A percentile compares a stretch with the other conserved stretches of the same genome.
Evolutionary conservation across 2,329 filamentous ascomycete genomes (phyloP).

Genomic region (Talaromyces atroroseus): DNA sequence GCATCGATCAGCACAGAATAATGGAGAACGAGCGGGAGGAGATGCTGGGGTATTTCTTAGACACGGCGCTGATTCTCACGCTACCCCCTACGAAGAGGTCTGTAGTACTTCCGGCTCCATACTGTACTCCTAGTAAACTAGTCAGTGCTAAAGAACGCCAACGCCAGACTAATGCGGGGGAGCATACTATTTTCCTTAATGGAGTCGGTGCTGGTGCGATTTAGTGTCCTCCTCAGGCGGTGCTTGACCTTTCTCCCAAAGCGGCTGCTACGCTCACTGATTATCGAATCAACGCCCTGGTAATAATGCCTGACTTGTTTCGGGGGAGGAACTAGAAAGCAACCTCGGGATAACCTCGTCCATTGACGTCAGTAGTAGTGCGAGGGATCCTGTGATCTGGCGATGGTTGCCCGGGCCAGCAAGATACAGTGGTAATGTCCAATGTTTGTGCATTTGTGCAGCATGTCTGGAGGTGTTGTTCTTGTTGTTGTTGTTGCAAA

Average conservation of each 20-base stretch:
- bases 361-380: neutral
- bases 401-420: neutral
- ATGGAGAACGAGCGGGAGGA: slow-evolving; percentile 6
- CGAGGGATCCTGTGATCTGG: neutral
- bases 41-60: neutral
- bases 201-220: neutral
- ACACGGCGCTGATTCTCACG: neutral
- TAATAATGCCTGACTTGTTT: neutral
- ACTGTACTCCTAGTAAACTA: neutral
- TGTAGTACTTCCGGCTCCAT: neutral
- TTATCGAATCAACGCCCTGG: neutral
- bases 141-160: neutral
- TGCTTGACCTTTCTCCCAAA: neutral
- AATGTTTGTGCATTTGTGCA: neutral
- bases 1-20: slow-evolving; percentile 5
- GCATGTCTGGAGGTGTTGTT: neutral
- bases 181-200: neutral
- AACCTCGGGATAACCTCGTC: slow-evolving; percentile 6
- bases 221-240: neutral
- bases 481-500: neutral
- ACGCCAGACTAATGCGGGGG: slow-evolving; percentile 5
- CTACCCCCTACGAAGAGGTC: neutral
- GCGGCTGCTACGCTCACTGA: neutral
- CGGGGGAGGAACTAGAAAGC: neutral
- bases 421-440: neutral